Percentiles rank a stretch among this genome's conserved stretches.
These are phyloP conservation scores for Ophiocordyceps camponoti-saundersi DNA, from an alignment of 2,329 filamentous ascomycete genomes.

Conservation along the genomic window DNA sequence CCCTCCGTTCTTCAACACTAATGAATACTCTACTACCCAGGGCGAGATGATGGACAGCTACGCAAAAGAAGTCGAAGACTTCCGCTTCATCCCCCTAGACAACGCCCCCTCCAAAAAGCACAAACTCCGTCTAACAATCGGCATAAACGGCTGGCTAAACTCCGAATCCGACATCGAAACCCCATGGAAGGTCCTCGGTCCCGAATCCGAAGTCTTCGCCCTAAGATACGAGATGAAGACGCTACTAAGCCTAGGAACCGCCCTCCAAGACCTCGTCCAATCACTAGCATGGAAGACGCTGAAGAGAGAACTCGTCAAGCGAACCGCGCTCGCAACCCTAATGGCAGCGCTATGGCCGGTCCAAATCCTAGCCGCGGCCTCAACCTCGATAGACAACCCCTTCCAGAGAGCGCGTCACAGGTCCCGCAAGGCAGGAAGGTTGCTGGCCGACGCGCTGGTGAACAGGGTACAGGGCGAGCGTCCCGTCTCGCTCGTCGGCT, in stretches of 20 bases:
- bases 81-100: conserved; percentile 57
- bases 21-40: conserved; percentile 8
- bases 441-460: conserved; percentile 68
- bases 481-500: conserved; percentile 65
- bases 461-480: conserved; percentile 70
- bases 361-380: conserved; percentile 46
- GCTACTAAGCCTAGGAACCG: conserved; percentile 58
- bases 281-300: conserved; percentile 61
- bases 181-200: conserved; percentile 62
- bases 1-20: neutral
- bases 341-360: conserved; percentile 56
- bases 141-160: conserved; percentile 74
- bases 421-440: conserved; percentile 62
- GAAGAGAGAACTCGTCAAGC: conserved; percentile 57
- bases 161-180: conserved; percentile 57
- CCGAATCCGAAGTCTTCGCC: conserved; percentile 65
- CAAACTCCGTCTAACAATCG: conserved; percentile 59
- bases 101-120: conserved; percentile 9
- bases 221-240: conserved; percentile 69
- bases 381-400: conserved; percentile 56
- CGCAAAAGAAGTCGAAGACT: conserved; percentile 72
- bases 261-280: conserved; percentile 53
- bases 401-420: conserved; percentile 62
- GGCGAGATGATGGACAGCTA: conserved; percentile 80
- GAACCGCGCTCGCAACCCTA: conserved; percentile 51